These are phyloP conservation scores for Elongisporangium undulatum DNA, from an alignment of 352 stramenopile genomes.

Conservation along the genomic window DNA sequence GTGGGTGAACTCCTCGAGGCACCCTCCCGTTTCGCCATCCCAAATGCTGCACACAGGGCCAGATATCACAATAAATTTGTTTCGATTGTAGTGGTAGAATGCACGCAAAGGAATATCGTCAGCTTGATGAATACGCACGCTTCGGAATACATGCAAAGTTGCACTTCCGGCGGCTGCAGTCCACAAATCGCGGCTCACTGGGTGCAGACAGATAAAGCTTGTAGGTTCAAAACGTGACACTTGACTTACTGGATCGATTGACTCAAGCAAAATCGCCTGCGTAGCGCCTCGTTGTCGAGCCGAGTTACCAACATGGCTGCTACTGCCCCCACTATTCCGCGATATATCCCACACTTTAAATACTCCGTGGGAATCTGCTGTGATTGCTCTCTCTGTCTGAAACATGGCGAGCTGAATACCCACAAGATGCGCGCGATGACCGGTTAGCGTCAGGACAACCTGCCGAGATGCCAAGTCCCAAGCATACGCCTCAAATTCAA, in stretches of 20 bases:
- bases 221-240: slow-evolving; percentile 49
- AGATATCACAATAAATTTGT: slow-evolving; percentile 62
- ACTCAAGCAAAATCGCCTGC: slow-evolving; percentile 63
- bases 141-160: slow-evolving; percentile 55
- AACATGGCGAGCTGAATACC: slow-evolving; percentile 66
- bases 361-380: slow-evolving; percentile 56
- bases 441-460: slow-evolving; percentile 53
- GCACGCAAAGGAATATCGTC: slow-evolving; percentile 65
- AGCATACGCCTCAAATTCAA: slow-evolving; percentile 78
- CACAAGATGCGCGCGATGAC: slow-evolving; percentile 72
- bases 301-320: slow-evolving; percentile 7
- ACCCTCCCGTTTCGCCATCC: slow-evolving; percentile 54
- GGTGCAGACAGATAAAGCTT: slow-evolving; percentile 51
- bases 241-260: slow-evolving; percentile 46
- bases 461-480: slow-evolving; percentile 84
- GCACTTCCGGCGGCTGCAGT: slow-evolving; percentile 35
- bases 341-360: slow-evolving; percentile 88
- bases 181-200: slow-evolving; percentile 59
- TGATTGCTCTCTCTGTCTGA: slow-evolving; percentile 81
- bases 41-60: slow-evolving; percentile 65
- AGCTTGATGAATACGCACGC: slow-evolving; percentile 53
- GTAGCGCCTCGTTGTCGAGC: slow-evolving; percentile 14
- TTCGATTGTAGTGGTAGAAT: slow-evolving; percentile 68
- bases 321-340: slow-evolving; percentile 22
- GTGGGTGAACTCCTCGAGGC: slow-evolving; percentile 51